Evolutionary conservation across 495 filamentous ascomycete genomes (phyloP), one percentile per base, ranked within the genome.

Genomic region (Staphylotrichum tortipilum): DNA sequence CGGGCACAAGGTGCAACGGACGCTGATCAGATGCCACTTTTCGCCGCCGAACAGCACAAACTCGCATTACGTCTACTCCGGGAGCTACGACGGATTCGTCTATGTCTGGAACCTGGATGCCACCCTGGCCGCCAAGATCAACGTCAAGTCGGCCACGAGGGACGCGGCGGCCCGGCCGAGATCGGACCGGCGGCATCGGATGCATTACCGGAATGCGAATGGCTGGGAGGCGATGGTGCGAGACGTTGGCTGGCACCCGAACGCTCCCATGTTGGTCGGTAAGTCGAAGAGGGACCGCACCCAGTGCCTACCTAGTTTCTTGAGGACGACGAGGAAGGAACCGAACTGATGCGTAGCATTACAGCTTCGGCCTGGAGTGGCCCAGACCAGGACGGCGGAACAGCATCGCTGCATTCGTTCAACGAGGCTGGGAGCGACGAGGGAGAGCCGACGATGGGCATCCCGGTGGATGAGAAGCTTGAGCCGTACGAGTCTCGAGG

Each of bases 181-280:
- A 3, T 7, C 47, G 19, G 36, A 42, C 7, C 19, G 49, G n/a
- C 36, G 54, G 5, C 45, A 55, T 11, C 50, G 55, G 30, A 35
- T 51, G 26, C 68, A 70, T 35, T 60, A 59, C 30, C 59, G 62
- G 22, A 62, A 64, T 14, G 65, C 69, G 14, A 65, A 72, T 24
- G 56, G 47, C 3, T 91, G 87, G 85, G 76, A 76, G 60, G 90
- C 89, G 1, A 85, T 89, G 52, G 89, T 97, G 31, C 78, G 92
- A 46, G 92, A 98, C 75, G 89, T 86, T 21, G 88, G 84, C 56
- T 98, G 92, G 92, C 92, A 97, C 75, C 92, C 92, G 2, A 83
- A 78, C 63, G 88, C 86, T 12, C 89, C 91, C 3, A 74, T 95
- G 19, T 71, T 98, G 60, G 94, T 90, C 62, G 86, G 89, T 91